Percentiles rank a stretch among this genome's conserved stretches.
Evolutionary conservation across 192 early-diverging fungal genomes (phyloP).

Genomic region (Diversispora eburnea): DNA sequence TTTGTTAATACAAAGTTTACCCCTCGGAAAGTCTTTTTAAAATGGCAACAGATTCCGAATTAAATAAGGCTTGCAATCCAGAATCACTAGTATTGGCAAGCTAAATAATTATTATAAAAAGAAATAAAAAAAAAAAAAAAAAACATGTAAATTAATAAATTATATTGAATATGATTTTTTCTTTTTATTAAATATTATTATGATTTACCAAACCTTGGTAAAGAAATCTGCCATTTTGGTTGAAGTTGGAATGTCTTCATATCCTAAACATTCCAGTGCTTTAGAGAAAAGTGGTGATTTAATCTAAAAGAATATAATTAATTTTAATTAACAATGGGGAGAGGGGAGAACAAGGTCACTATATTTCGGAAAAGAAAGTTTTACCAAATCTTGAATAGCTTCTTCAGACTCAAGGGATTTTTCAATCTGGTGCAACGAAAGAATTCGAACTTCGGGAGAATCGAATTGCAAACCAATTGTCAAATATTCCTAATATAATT

Average conservation of each 20-base stretch:
- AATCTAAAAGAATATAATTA: conserved; percentile 25
- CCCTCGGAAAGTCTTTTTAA: conserved; percentile 15
- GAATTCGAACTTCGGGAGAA: conserved; percentile 37
- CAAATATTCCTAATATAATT: conserved; percentile 28
- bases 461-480: conserved; percentile 34
- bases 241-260: conserved; percentile 34
- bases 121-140: no score
- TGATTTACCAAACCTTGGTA: conserved; percentile 29
- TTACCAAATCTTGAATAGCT: conserved; percentile 34
- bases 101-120: conserved; percentile 11
- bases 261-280: conserved; percentile 33
- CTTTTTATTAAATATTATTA: neutral
- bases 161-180: neutral
- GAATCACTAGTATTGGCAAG: conserved; percentile 5
- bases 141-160: neutral
- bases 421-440: conserved; percentile 42
- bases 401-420: conserved; percentile 38
- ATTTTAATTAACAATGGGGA: neutral
- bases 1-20: neutral
- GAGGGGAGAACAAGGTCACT: neutral
- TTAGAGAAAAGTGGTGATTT: conserved; percentile 34
- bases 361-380: neutral
- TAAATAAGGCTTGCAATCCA: conserved; percentile 30
- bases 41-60: conserved; percentile 17
- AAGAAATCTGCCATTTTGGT: conserved; percentile 33